Evolutionary conservation across 2,329 filamentous ascomycete genomes (phyloP), one percentile per base, ranked within the genome.

Genomic region (Byssoonygena ceratinophila): DNA sequence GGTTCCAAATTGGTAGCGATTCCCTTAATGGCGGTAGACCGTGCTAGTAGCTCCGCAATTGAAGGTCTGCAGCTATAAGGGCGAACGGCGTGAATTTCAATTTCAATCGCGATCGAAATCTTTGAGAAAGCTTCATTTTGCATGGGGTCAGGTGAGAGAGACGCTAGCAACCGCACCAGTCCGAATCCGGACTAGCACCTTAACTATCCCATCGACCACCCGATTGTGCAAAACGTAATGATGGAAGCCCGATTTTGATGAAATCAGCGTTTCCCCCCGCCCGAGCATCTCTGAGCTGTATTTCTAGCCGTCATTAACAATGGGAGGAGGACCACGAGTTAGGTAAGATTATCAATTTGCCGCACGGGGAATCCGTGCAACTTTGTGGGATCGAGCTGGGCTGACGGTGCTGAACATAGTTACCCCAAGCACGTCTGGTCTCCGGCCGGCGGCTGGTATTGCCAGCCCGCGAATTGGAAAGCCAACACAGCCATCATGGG

Each of bases 351-450:
- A 36, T 64, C 75, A 75, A 77, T 80, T 71, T 53, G 56, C 55
- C 54, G 29, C 44, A 18, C 20, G 11, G 2, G n/a, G 4, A 4
- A 6, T 37, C 9, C 11, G 9, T 44, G 45, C 36, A 4, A n/a
- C n/a, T 46, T n/a, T 46, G 54, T 44, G 54, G 18, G 32, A 39
- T 18, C 6, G 22, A 61, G 49, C 34, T 29, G 20, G 16, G 20
- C 52, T 53, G 43, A 54, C 41, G 12, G 16, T 14, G 3, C 9
- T 16, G 16, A 54, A 51, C 14, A n/a, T 64, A 94, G 88, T 67
- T 95, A 95, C 74, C 90, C 89, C 71, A 96, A 95, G 79, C 91
- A 98, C 78, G 88, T 98, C 79, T 98, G 92, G 92, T 97, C 92
- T 66, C 92, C 92, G 57, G 78, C 91, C 59, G 92, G 92, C 79